Conservation (phyloP, 2,329 filamentous ascomycete genomes). For the Nemania abortiva region DNA sequence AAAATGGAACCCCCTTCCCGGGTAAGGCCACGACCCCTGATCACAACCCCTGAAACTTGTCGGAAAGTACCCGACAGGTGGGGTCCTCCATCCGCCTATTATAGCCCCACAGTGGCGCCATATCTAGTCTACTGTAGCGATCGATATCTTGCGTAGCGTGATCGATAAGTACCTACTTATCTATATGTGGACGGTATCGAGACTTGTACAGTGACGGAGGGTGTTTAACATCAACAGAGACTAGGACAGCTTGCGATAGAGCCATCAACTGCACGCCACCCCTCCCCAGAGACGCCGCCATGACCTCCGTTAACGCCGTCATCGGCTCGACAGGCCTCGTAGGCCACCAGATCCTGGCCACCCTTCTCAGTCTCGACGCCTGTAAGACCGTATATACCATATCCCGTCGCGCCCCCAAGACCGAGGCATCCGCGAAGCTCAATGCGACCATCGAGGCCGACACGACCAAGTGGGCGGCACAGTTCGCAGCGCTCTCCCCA, state of each 20-base stretch:
- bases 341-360: slow-evolving; percentile 79
- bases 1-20: background rate
- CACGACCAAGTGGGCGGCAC: slow-evolving; percentile 74
- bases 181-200: no score
- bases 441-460: slow-evolving; percentile 75
- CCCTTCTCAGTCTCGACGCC: slow-evolving; percentile 67
- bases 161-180: background rate
- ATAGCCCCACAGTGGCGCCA: background rate
- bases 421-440: slow-evolving; percentile 67
- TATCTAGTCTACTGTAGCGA: no score
- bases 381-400: slow-evolving; percentile 71
- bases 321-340: slow-evolving; percentile 76
- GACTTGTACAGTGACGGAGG: no score
- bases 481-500: slow-evolving; percentile 67
- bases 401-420: slow-evolving; percentile 72
- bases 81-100: background rate
- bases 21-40: background rate
- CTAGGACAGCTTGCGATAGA: background rate
- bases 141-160: no score
- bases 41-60: background rate
- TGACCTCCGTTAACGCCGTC: slow-evolving; percentile 59
- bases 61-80: background rate
- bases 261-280: background rate
- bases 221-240: background rate
- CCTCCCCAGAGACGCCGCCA: background rate